Evolutionary conservation across 768 basidiomycete genomes (phyloP), one percentile per base, ranked within the genome.

Genomic region (Amyloporia xantha): DNA sequence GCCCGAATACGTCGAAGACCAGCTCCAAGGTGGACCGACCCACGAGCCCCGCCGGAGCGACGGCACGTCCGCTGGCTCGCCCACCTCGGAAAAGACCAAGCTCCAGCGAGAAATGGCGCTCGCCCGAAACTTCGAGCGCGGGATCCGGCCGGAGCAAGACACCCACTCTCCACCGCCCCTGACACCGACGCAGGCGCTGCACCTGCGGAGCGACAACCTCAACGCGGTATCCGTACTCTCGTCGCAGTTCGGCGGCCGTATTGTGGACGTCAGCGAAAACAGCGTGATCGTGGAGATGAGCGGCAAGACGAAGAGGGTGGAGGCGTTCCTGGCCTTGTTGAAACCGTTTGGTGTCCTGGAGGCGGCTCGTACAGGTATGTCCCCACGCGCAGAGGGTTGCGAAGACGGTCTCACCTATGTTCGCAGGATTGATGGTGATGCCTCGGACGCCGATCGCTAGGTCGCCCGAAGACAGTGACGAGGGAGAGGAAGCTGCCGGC

Each of bases 261-360:
- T 98, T 49, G 93, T 96, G 23, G 96, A 99, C 66, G 83, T 99
- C 49, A 87, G 87, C 69, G 91, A 96, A 66, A 82, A 97, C 63
- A 89, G 86, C 61, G 85, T 96, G 36, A 96, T 97, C 50, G 86
- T 97, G 39, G 96, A 98, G 72, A 71, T 98, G 66, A 86, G 89
- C 12, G 96, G 90, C 28, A 98, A 98, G 75, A 91, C 91, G 35
- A 71, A 75, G 37, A 76, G 94, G 47, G 90, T 98, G 37, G 86
- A 97, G 61, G 93, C 93, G 15, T 98, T 98, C 74, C 71, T 99
- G 60, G 84, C 76, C 54, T 69, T 99, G 38, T 70, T 98, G 58
- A 87, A 93, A 64, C 94, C 95, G 7, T 99, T 94, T 57, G 96
- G 96, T 30, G 81, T 99, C 47, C 77, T 99, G 46, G 96, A 99